Conservation (phyloP, 2,329 filamentous ascomycete genomes). For the Lecanoromycetidae sp. region DNA sequence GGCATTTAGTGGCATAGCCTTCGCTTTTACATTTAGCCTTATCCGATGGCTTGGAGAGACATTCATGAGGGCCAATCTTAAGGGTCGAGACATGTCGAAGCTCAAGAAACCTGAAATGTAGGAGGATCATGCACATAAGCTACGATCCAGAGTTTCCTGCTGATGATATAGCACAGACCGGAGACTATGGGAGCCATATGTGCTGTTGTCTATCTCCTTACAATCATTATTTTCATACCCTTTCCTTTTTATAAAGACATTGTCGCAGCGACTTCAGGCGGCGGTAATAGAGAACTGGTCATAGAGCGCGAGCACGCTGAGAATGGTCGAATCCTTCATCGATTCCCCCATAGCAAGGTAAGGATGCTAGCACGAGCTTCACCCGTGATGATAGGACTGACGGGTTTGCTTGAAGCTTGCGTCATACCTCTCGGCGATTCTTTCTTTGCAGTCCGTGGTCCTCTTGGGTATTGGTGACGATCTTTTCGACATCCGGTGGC, state of each 20-base stretch:
- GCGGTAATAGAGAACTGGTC: conserved; percentile 80
- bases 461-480: conserved; percentile 91
- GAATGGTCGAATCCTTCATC: conserved; percentile 73
- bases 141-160: not conserved
- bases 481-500: conserved; percentile 95
- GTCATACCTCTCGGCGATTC: conserved; percentile 85
- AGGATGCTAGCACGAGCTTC: conserved; percentile 3
- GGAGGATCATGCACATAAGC: conserved; percentile 22
- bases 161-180: conserved; percentile 40
- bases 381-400: no score
- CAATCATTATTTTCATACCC: conserved; percentile 83
- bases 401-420: conserved; percentile 67
- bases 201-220: conserved; percentile 80
- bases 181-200: conserved; percentile 95
- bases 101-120: conserved; percentile 61
- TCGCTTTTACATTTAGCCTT: conserved; percentile 68
- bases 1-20: conserved; percentile 75
- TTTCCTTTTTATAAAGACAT: conserved; percentile 99
- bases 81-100: conserved; percentile 81
- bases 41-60: conserved; percentile 87
- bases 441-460: conserved; percentile 80
- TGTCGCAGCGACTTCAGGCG: conserved; percentile 84
- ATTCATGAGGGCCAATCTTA: conserved; percentile 79
- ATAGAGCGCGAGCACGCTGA: conserved; percentile 61
- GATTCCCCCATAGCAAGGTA: conserved; percentile 91